phyloP scores from a whole-genome alignment of 2,329 filamentous ascomycete species.

The Xylariaceae sp. region DNA sequence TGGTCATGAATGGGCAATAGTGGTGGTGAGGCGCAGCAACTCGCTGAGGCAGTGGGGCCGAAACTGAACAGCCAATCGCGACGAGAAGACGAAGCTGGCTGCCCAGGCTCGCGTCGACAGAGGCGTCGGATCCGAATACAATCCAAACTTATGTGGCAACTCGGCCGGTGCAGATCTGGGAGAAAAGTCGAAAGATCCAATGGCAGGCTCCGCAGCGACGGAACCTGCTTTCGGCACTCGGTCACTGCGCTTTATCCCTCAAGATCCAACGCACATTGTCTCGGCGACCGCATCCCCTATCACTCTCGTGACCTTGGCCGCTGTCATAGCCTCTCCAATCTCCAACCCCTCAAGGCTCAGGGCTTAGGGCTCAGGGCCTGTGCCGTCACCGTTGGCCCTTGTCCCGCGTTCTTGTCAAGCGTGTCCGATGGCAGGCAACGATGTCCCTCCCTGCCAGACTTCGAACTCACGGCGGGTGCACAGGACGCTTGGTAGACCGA shows the following conservation, averaged over 20 bases:
- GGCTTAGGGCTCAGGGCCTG: neutral
- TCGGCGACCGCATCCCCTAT: neutral
- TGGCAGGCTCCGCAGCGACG: neutral
- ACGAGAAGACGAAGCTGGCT: no score
- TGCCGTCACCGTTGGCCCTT: neutral
- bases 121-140: slow-evolving; percentile 15
- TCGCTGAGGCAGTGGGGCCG: neutral
- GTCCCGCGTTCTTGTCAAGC: neutral
- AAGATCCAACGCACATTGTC: neutral
- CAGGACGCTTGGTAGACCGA: neutral
- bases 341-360: neutral
- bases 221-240: slow-evolving; percentile 1
- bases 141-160: slow-evolving; percentile 10
- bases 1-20: no score
- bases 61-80: neutral
- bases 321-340: no score
- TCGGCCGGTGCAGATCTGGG: slow-evolving; percentile 14
- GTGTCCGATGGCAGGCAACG: neutral
- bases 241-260: neutral
- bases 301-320: neutral
- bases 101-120: neutral
- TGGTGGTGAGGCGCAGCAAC: neutral
- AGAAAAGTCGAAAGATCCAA: neutral
- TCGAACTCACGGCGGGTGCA: neutral
- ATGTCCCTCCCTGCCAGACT: neutral